Conservation (phyloP, 129 eudicot species). For the Arctium minus region DNA sequence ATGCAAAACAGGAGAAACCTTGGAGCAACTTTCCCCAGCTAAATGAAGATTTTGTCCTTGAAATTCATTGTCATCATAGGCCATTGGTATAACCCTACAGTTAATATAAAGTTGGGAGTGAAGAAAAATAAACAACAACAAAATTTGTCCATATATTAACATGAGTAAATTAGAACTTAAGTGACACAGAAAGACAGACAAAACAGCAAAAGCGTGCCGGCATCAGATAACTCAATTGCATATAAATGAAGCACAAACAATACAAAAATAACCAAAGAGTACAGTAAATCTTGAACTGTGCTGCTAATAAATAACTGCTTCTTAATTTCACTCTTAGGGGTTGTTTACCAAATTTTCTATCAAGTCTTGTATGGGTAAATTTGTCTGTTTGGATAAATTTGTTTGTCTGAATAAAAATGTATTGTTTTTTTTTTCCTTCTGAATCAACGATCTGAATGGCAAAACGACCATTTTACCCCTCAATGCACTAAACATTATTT, state of each 20-base stretch:
- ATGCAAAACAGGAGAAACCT: slow-evolving; percentile 53
- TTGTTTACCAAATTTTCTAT: too few relatives aligned
- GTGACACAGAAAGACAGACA: neutral
- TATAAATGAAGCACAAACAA: neutral
- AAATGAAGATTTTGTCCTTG: slow-evolving; percentile 64
- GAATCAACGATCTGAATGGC: too few relatives aligned
- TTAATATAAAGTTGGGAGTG: slow-evolving; percentile 12
- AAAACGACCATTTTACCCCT: too few relatives aligned
- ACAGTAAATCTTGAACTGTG: neutral
- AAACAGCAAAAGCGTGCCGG: neutral
- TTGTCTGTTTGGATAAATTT: too few relatives aligned
- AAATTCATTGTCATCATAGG: slow-evolving; percentile 69
- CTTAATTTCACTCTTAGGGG: neutral
- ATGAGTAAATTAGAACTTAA: neutral
- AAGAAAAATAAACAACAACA: slow-evolving; percentile 8
- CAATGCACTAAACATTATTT: too few relatives aligned
- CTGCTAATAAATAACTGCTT: neutral
- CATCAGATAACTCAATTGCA: neutral
- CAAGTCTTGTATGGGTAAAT: too few relatives aligned
- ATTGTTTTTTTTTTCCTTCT: too few relatives aligned
- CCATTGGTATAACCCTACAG: slow-evolving; percentile 75
- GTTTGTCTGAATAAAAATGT: too few relatives aligned
- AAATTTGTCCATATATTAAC: slow-evolving; percentile 9
- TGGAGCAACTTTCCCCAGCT: slow-evolving; percentile 67
- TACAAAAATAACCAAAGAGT: neutral